phyloP scores from a whole-genome alignment of 2,329 filamentous ascomycete species.

The Xylaria hypoxylon region DNA sequence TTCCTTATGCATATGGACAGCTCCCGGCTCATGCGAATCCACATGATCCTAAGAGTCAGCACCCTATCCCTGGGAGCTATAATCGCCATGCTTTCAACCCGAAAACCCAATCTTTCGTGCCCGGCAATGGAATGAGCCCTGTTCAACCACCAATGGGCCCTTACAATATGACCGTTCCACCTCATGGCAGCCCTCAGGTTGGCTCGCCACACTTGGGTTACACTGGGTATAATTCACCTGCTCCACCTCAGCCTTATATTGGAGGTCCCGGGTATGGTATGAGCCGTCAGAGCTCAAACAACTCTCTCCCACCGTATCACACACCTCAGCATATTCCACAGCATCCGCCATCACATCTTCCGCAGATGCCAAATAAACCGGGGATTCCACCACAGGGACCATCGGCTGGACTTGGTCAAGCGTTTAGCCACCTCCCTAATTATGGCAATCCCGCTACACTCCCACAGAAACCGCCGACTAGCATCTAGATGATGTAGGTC shows the following conservation, averaged over 20 bases:
- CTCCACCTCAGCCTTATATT: constrained; percentile 60
- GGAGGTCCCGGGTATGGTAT: constrained; percentile 62
- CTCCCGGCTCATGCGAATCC: constrained; percentile 77
- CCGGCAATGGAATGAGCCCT: constrained; percentile 65
- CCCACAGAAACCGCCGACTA: constrained; percentile 68
- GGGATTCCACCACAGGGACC: constrained; percentile 56
- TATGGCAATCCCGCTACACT: constrained; percentile 71
- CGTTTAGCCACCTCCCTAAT: constrained; percentile 65
- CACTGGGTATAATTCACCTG: constrained; percentile 60
- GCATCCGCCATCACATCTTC: constrained; percentile 56
- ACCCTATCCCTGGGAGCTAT: constrained; percentile 86
- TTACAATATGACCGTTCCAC: constrained; percentile 59
- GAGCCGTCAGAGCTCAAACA: constrained; percentile 68
- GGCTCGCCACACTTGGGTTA: constrained; percentile 64
- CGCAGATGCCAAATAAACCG: constrained; percentile 61
- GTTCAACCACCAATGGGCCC: constrained; percentile 61
- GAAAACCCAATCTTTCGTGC: constrained; percentile 92
- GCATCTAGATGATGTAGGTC: constrained; percentile 55
- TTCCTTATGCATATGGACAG: constrained; percentile 82
- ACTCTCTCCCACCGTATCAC: constrained; percentile 64
- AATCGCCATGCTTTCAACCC: constrained; percentile 91
- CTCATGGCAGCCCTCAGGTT: constrained; percentile 66
- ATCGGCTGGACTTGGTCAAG: constrained; percentile 51
- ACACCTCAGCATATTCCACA: constrained; percentile 54
- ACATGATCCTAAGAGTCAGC: constrained; percentile 78